Percentiles rank a stretch among this genome's conserved stretches.
These are phyloP conservation scores for Bruguiera hainesii DNA, from an alignment of 441 rosid species.

Conservation along the genomic window DNA sequence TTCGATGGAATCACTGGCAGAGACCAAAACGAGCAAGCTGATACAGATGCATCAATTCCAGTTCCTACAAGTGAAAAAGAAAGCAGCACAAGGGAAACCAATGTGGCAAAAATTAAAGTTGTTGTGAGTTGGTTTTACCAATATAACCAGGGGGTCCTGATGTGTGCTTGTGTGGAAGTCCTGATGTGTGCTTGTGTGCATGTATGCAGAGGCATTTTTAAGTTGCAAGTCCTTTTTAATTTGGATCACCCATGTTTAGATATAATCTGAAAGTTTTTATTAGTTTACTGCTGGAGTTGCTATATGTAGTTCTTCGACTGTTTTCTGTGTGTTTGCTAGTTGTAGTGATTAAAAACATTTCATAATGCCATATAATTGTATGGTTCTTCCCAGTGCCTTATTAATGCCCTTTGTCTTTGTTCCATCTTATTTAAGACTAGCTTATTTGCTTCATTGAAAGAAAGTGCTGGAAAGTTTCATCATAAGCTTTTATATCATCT, in stretches of 20 bases:
- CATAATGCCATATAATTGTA: neutral
- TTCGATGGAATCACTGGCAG: constrained; percentile 35
- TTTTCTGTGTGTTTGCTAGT: neutral
- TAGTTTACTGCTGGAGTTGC: neutral
- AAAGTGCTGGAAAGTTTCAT: neutral
- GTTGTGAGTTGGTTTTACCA: constrained; percentile 64
- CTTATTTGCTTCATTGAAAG: constrained; percentile 3
- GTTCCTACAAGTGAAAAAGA: constrained; percentile 64
- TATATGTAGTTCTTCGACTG: neutral
- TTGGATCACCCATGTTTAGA: neutral
- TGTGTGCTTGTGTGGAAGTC: neutral
- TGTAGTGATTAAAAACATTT: constrained; percentile 2
- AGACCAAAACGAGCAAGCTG: constrained; percentile 1
- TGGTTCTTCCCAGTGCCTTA: neutral
- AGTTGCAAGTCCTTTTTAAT: neutral
- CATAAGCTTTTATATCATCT: constrained; percentile 5
- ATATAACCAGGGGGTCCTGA: too few relatives aligned
- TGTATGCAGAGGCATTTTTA: neutral
- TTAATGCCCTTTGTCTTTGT: neutral
- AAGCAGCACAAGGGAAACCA: constrained; percentile 59
- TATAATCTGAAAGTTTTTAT: neutral
- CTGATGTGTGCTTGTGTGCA: neutral
- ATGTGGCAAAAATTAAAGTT: constrained; percentile 93
- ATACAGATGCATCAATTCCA: constrained; percentile 42
- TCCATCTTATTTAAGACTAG: neutral